Evolutionary conservation across 2,329 filamentous ascomycete species (phyloP), one percentile per base, ranked within the genome.

Genomic region (Colletotrichum trifolii): DNA sequence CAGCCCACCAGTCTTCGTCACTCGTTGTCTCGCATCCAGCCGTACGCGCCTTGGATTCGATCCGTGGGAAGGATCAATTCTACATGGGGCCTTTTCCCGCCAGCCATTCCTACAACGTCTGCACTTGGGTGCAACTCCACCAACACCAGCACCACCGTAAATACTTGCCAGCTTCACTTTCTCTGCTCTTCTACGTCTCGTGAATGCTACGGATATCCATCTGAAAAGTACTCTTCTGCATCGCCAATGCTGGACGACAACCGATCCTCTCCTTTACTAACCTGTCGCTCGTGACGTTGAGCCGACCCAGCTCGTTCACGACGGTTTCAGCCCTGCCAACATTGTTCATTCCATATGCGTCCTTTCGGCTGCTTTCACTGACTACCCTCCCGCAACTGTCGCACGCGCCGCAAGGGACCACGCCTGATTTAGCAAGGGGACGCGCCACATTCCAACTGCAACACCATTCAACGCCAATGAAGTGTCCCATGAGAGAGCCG

Each of bases 271-370:
- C 45, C 25, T 42, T 42, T 34, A 15, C 50, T 46, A 46, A 13
- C 15, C 17, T 40, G 35, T 17, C 49, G 33, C n/a, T 13, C 17
- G 61, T 61, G 56, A 64, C 56, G 56, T 55, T 46, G 56, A 38
- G 49, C 43, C 34, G 49, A 54, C 49, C 49, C 33, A 13, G 5
- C 10, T 17, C 38, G 39, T 35, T 38, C 9, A n/a, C 25, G 52
- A 65, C 52, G 52, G 40, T 53, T 62, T 63, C 63, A 63, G 58
- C 53, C 58, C 62, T 57, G 47, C 62, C 13, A 50, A 15, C 25
- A 56, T 40, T 42, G 9, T 45, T 40, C 39, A 17, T 42, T 52
- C 39, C 40, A 10, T 52, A 52, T 58, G 38, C 38, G 55, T 58
- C 42, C 36, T n/a, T n/a, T 8, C 47, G 40, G 63, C 63, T 56